Base-by-base conservation (phyloP, 495 filamentous ascomycete genomes). In the Astrocystis sublimbata region DNA sequence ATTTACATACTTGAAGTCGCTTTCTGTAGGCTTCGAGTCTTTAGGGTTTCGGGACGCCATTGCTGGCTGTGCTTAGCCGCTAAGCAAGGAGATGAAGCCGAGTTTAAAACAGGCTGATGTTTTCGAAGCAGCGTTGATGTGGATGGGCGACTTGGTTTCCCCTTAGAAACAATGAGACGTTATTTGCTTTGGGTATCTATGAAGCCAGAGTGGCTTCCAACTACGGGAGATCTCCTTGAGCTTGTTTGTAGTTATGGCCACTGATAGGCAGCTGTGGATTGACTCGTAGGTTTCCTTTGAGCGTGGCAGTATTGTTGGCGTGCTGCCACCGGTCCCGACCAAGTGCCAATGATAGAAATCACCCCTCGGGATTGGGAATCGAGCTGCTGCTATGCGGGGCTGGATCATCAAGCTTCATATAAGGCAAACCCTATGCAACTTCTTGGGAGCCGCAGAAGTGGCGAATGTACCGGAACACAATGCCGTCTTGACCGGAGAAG, bases 1-100 rank as follows among this genome's bases (percentile, higher is more conserved):
- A 41, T 62, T 56, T n/a, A 51, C 28, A 36, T 19, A 62, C 24
- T 55, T 41, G 40, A 40, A 49, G 30, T 59, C 30, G 5, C 31
- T 54, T 5, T 62, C 60, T 3, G 60, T 2, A 12, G 24, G 28
- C 51, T 62, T 62, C 8, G 51, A 6, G 1, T 62, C 60, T 19
- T 41, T 62, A 5, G 51, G 4, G 19, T 56, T 62, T 31, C 51
- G 41, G 24, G 51, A 38, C 42, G 60, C 50, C 60, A 62, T 62
- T 19, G 19, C 38, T n/a, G 19, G 24, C 19, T 31, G n/a, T n/a
- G n/a, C n/a, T 38, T 23, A 8, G 33, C 36, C 8, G 19, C 15
- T 7, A 45, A 35, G n/a, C 54, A 17, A 15, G 36, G 21, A 30
- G 35, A 42, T 35, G 17, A 12, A 56, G 24, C 13, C n/a, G n/a